Evolutionary conservation across 2,329 filamentous ascomycete genomes (phyloP), one percentile per base, ranked within the genome.

Genomic region (Gyromitra esculenta): DNA sequence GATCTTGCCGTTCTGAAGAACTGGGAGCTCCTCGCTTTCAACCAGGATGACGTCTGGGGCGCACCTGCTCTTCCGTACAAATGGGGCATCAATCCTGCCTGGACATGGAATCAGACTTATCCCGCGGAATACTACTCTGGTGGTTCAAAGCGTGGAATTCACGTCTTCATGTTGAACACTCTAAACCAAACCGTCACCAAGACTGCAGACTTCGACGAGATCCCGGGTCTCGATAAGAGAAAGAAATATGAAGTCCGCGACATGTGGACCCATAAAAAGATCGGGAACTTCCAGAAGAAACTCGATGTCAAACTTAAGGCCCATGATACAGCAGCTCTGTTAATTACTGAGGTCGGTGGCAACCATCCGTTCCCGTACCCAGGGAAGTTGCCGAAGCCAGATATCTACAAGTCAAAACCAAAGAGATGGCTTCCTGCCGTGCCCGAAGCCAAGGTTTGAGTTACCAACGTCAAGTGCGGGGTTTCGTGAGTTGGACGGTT

Each of bases 61-160:
- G 79, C 82, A 2, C 83, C 83, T 0, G 82, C 83, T 6, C 81
- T 81, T 78, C 83, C 82, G 78, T 86, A 84, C 80, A 84, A 85
- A 71, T 86, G 85, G 85, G 87, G 87, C 0, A 82, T 77, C 45
- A 76, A 75, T 5, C 70, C 70, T 0, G 57, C 31, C 13, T 64
- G 56, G 70, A 65, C 75, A n/a, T 69, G 78, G 81, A 86, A 89
- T 78, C 79, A 81, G 15, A 84, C 83, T 0, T 82, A 85, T 70
- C 86, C 86, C 2, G 86, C 87, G 1, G 85, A 87, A 81, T 87
- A 84, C 81, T 88, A 86, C 86, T 82, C 84, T 0, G 86, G 86
- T 0, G 81, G 81, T 31, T 85, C 83, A 1, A 81, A 81, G 6
- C 79, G 83, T 18, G 86, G 86, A 0, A 84, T 84, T n/a, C 82